phyloP scores from a whole-genome alignment of 2,329 filamentous ascomycete genomes.

The Colletotrichum cuscutae region DNA sequence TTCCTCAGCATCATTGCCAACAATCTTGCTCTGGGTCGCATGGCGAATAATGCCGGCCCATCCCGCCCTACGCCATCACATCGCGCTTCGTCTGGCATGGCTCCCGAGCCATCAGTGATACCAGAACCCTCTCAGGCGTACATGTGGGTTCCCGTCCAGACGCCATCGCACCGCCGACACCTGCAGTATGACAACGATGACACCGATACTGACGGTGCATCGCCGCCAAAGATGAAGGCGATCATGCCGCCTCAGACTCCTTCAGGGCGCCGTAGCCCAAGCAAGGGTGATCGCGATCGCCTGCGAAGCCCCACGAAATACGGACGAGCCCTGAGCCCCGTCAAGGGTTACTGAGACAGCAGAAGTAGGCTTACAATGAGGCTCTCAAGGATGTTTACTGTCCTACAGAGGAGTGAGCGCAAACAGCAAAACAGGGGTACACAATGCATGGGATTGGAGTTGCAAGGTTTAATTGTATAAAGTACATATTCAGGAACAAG shows the following conservation, averaged over 20 bases:
- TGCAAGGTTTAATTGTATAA: constrained; percentile 21
- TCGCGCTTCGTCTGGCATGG: constrained; percentile 37
- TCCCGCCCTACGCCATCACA: constrained; percentile 39
- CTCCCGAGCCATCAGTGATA: constrained; percentile 38
- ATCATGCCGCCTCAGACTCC: constrained; percentile 59
- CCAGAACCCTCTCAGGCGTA: constrained; percentile 52
- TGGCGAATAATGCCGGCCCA: constrained; percentile 41
- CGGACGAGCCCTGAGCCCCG: constrained; percentile 45
- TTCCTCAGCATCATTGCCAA: constrained; percentile 60
- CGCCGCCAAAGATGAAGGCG: constrained; percentile 53
- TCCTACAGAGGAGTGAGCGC: background rate
- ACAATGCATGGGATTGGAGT: constrained; percentile 32
- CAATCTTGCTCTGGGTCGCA: constrained; percentile 57
- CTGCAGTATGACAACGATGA: constrained; percentile 52
- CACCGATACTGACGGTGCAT: constrained; percentile 61
- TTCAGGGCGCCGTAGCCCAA: constrained; percentile 57
- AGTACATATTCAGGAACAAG: constrained; percentile 2
- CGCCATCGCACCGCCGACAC: constrained; percentile 57
- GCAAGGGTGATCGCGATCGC: constrained; percentile 61
- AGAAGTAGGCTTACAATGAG: background rate
- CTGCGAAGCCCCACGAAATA: constrained; percentile 60
- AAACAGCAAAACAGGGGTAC: background rate
- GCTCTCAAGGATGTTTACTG: background rate
- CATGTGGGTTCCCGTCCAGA: constrained; percentile 63
- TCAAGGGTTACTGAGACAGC: constrained; percentile 44